A percentile compares a stretch with the other conserved stretches of the same genome.
Conservation (phyloP, 768 basidiomycete genomes). For the Kwoniella mangroviensis region DNA sequence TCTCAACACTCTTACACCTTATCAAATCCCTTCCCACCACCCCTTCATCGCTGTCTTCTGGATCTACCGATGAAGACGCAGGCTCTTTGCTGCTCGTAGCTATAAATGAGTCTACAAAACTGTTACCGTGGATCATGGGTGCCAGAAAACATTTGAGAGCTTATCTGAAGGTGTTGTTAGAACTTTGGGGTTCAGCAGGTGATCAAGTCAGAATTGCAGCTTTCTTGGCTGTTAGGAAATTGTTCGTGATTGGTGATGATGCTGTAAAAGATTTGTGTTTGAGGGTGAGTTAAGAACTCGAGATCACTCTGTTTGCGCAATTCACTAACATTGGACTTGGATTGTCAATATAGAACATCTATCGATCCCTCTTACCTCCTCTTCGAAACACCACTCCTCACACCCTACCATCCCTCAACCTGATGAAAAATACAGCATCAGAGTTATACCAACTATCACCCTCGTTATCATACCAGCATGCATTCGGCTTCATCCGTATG, state of each 20-base stretch:
- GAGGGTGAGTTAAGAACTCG: slow-evolving; percentile 65
- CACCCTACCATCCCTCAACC: slow-evolving; percentile 85
- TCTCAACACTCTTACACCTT: slow-evolving; percentile 81
- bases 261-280: slow-evolving; percentile 81
- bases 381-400: slow-evolving; percentile 83
- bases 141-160: slow-evolving; percentile 82
- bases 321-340: too few relatives aligned
- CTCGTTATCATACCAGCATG: slow-evolving; percentile 74
- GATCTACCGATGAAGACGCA: slow-evolving; percentile 37
- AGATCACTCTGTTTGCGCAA: background rate
- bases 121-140: slow-evolving; percentile 83
- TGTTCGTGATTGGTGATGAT: slow-evolving; percentile 77
- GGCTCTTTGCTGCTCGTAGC: slow-evolving; percentile 64
- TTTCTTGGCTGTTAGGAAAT: slow-evolving; percentile 79
- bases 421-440: slow-evolving; percentile 97
- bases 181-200: slow-evolving; percentile 78
- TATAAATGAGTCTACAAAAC: slow-evolving; percentile 80
- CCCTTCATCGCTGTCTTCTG: slow-evolving; percentile 52
- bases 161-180: slow-evolving; percentile 86
- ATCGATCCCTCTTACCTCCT: slow-evolving; percentile 78
- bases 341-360: slow-evolving; percentile 69
- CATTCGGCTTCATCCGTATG: slow-evolving; percentile 93
- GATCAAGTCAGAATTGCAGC: slow-evolving; percentile 83
- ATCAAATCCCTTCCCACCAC: slow-evolving; percentile 73
- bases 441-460: slow-evolving; percentile 80